Conservation (phyloP, 306 rosid genomes). For the Casuarina glauca region DNA sequence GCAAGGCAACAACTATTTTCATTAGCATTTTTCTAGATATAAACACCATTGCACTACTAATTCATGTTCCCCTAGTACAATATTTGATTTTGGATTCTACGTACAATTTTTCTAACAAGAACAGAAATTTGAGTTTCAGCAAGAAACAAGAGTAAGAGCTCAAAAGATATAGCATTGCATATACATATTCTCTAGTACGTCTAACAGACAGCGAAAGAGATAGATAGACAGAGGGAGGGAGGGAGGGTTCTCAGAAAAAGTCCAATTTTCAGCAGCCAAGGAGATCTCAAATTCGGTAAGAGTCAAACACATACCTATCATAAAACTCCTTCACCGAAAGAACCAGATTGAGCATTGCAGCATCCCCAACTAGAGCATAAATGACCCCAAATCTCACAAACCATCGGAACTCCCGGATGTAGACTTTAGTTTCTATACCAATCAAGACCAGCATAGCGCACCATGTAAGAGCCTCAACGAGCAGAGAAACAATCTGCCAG, state of each 20-base stretch:
- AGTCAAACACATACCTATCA: slow-evolving; percentile 53
- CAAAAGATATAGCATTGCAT: not conserved
- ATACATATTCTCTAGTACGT: not conserved
- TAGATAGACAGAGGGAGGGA: not conserved
- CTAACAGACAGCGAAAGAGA: not conserved
- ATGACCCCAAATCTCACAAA: slow-evolving; percentile 76
- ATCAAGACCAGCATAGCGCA: slow-evolving; percentile 76
- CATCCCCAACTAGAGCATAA: slow-evolving; percentile 72
- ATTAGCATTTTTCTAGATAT: not conserved
- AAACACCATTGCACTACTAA: not conserved
- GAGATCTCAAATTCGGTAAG: slow-evolving; percentile 16
- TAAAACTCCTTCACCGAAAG: slow-evolving; percentile 64
- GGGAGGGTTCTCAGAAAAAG: not conserved
- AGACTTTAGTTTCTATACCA: slow-evolving; percentile 71
- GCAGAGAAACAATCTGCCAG: slow-evolving; percentile 63
- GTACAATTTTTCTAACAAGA: not conserved
- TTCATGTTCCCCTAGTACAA: not conserved
- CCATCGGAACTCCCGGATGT: slow-evolving; percentile 82
- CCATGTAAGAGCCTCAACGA: slow-evolving; percentile 75
- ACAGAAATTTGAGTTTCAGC: not conserved
- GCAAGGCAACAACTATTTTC: not conserved
- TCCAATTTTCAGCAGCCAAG: slow-evolving; percentile 16
- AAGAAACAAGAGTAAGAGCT: not conserved
- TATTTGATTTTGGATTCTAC: not conserved
- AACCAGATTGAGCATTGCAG: slow-evolving; percentile 75